Conservation (phyloP, 139 green algal species). For the Diplosphaera chodatii region DNA sequence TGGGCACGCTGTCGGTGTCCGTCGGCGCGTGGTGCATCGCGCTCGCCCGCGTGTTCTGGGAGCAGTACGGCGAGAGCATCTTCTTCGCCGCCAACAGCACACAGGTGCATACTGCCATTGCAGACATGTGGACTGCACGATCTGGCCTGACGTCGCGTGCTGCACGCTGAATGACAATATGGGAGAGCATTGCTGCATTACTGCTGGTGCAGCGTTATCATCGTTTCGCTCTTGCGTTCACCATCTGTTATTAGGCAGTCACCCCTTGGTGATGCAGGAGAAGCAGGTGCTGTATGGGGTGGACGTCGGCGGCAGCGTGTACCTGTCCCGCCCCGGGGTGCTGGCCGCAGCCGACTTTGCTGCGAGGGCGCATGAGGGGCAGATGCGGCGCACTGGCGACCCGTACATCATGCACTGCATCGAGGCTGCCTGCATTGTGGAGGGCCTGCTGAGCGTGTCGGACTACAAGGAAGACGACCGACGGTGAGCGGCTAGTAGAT, state of each 20-base stretch:
- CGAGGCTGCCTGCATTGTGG: constrained; percentile 86
- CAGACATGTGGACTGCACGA: too few species aligned
- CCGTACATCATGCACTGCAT: constrained; percentile 93
- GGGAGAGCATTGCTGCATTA: too few species aligned
- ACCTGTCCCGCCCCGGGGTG: constrained; percentile 49
- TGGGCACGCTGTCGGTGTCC: constrained; percentile 5
- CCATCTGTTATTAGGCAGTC: too few species aligned
- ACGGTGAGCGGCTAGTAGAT: too few species aligned
- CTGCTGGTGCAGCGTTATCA: too few species aligned
- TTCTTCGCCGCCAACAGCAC: not conserved
- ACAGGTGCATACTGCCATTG: too few species aligned
- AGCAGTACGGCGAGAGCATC: not conserved
- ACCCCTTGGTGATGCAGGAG: constrained; percentile 16
- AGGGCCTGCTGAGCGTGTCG: constrained; percentile 39
- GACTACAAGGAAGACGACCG: too few species aligned
- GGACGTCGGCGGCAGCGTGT: constrained; percentile 48
- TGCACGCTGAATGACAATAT: too few species aligned
- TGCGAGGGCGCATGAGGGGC: constrained; percentile 63
- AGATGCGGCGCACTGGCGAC: constrained; percentile 79
- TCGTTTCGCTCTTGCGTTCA: too few species aligned
- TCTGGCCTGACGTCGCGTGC: too few species aligned
- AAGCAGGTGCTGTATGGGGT: constrained; percentile 47
- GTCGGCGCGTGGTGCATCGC: constrained; percentile 2
- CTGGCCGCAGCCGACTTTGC: constrained; percentile 74
- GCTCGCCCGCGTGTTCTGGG: constrained; percentile 2